A percentile compares a stretch with the other conserved stretches of the same genome.
Conservation (phyloP, 164 flowering plant species). For the Paratinospora sagittata region DNA sequence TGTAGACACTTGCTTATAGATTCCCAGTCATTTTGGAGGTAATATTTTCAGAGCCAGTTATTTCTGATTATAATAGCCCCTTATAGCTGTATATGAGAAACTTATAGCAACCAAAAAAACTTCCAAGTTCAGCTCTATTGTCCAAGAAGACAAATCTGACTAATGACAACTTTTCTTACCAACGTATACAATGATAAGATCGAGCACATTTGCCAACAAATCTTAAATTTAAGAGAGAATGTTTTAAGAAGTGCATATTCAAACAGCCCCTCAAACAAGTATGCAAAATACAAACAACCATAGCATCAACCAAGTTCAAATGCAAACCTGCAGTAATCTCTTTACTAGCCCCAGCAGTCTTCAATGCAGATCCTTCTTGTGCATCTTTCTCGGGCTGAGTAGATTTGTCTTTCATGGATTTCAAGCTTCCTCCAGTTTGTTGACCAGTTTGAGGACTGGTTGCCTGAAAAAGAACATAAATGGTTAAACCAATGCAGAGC, state of each 20-base stretch:
- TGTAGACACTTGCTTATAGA: too few relatives aligned
- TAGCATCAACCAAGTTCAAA: background rate
- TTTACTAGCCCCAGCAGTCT: slow-evolving; percentile 86
- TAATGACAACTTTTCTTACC: too few relatives aligned
- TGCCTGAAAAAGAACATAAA: slow-evolving; percentile 40
- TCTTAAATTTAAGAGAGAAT: background rate
- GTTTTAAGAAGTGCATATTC: background rate
- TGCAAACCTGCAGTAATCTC: slow-evolving; percentile 91
- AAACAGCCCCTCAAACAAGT: background rate
- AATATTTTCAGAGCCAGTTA: too few relatives aligned
- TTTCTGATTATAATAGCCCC: too few relatives aligned
- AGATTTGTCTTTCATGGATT: slow-evolving; percentile 86
- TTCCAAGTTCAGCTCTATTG: too few relatives aligned
- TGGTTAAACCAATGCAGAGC: background rate
- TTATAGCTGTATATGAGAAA: too few relatives aligned
- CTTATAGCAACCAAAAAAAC: too few relatives aligned
- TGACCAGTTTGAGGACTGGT: slow-evolving; percentile 87
- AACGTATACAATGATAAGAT: background rate
- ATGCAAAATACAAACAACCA: background rate
- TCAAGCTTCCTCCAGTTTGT: slow-evolving; percentile 69
- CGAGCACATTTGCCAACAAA: background rate
- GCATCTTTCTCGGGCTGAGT: slow-evolving; percentile 64
- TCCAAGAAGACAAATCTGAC: too few relatives aligned
- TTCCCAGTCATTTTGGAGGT: too few relatives aligned
- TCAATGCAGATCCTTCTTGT: slow-evolving; percentile 65